Percentiles rank a stretch among this genome's conserved stretches.
Evolutionary conservation across 495 filamentous ascomycete genomes (phyloP).

Genomic region (Talaromyces trachyspermus): DNA sequence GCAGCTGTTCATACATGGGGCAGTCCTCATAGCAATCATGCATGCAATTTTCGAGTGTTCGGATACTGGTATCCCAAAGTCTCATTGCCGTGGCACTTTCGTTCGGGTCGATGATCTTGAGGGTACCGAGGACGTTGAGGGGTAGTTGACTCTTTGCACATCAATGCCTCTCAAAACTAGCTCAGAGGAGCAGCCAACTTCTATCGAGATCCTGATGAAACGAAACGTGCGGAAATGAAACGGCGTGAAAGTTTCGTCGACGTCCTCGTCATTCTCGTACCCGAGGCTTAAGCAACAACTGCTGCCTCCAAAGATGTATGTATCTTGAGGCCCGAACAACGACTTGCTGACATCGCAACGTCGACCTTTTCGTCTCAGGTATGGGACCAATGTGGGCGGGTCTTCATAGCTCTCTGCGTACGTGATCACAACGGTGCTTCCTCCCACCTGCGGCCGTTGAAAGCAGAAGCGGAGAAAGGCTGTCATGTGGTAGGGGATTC

Average conservation of each 20-base stretch:
- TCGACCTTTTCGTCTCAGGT: background rate
- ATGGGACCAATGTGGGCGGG: background rate
- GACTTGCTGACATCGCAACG: background rate
- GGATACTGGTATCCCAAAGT: background rate
- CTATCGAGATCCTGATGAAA: background rate
- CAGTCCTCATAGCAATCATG: background rate
- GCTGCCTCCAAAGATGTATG: background rate
- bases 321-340: background rate
- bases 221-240: background rate
- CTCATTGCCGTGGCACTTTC: background rate
- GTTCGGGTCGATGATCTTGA: background rate
- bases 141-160: background rate
- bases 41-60: background rate
- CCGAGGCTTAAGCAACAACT: background rate
- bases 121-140: background rate
- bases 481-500: background rate
- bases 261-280: background rate
- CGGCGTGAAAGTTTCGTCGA: background rate
- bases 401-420: background rate
- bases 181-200: background rate
- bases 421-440: background rate
- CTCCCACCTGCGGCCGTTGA: background rate
- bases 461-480: background rate
- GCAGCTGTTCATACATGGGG: background rate
- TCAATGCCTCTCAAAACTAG: background rate